These are phyloP conservation scores for Blastobotrys raffinosifermentans DNA, from an alignment of 1,139 yeast species.

Conservation along the genomic window DNA sequence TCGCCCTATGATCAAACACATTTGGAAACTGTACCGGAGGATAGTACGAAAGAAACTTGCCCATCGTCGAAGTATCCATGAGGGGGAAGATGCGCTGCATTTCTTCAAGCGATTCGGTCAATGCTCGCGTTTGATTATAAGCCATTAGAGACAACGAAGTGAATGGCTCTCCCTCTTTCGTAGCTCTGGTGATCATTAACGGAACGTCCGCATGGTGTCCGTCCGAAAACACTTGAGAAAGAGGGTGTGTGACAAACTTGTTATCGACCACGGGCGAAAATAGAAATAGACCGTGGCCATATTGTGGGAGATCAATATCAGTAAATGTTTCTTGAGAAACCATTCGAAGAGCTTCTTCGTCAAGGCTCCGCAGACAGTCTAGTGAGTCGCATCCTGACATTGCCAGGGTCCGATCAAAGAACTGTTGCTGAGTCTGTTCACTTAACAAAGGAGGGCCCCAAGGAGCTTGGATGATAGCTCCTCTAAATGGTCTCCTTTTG, in stretches of 20 bases:
- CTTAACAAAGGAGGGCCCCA: conserved; percentile 7
- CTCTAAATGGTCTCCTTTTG: conserved; percentile 8
- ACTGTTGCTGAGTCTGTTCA: conserved; percentile 6
- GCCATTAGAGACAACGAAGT: conserved; percentile 3
- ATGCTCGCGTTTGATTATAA: conserved; percentile 6
- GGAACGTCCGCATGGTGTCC: conserved; percentile 13
- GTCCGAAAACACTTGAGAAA: conserved; percentile 8
- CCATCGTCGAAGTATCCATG: conserved; percentile 1
- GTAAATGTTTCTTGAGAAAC: conserved; percentile 4
- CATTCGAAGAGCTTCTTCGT: conserved; percentile 2
- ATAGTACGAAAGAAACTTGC: conserved; percentile 5
- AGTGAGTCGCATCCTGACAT: conserved; percentile 8
- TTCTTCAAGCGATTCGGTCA: conserved; percentile 7
- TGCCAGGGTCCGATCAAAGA: conserved; percentile 7
- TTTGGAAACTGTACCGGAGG: conserved; percentile 7
- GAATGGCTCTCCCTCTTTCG: conserved; percentile 12
- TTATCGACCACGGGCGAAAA: conserved; percentile 16
- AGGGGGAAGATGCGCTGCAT: conserved; percentile 8
- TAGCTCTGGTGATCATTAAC: conserved; percentile 7
- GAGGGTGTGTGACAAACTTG: conserved; percentile 6
- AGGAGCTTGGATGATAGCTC: not conserved
- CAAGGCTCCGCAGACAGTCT: conserved; percentile 9
- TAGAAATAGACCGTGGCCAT: conserved; percentile 13
- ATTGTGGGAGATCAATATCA: conserved; percentile 9
- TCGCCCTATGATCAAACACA: conserved; percentile 8